phyloP scores from a whole-genome alignment of 2,329 filamentous ascomycete genomes.

The Xylariaceae sp. region DNA sequence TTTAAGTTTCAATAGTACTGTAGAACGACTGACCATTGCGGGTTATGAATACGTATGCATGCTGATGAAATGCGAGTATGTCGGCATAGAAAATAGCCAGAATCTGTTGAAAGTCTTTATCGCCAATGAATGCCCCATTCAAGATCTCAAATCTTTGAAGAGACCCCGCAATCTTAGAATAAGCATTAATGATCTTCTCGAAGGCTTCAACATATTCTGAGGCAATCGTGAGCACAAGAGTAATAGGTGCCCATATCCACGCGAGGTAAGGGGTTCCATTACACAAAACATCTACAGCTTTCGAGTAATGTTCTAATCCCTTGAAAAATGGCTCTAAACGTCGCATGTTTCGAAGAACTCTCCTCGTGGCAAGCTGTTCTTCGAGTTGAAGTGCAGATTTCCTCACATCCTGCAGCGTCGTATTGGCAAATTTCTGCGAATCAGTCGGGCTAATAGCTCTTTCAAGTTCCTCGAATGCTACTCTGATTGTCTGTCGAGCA shows the following conservation, averaged over 20 bases:
- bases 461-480: not conserved
- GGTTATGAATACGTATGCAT: constrained; percentile 50
- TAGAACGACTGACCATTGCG: constrained; percentile 36
- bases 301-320: not conserved
- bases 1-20: constrained; percentile 30
- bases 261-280: constrained; percentile 9
- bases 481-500: not conserved
- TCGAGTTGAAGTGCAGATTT: not conserved
- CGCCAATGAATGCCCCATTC: constrained; percentile 34
- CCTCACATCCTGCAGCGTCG: constrained; percentile 4
- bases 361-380: constrained; percentile 1
- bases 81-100: constrained; percentile 53
- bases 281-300: not conserved
- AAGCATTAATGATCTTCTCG: constrained; percentile 43
- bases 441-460: not conserved
- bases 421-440: not conserved
- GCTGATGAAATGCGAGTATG: constrained; percentile 53
- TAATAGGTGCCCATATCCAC: constrained; percentile 16
- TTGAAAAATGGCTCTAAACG: constrained; percentile 5
- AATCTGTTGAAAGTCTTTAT: constrained; percentile 47
- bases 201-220: constrained; percentile 40
- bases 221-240: not conserved
- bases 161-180: constrained; percentile 45
- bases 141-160: constrained; percentile 48
- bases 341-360: constrained; percentile 2